phyloP scores from a whole-genome alignment of 2,329 filamentous ascomycete genomes.

The Phyllosticta citrichinensis region DNA sequence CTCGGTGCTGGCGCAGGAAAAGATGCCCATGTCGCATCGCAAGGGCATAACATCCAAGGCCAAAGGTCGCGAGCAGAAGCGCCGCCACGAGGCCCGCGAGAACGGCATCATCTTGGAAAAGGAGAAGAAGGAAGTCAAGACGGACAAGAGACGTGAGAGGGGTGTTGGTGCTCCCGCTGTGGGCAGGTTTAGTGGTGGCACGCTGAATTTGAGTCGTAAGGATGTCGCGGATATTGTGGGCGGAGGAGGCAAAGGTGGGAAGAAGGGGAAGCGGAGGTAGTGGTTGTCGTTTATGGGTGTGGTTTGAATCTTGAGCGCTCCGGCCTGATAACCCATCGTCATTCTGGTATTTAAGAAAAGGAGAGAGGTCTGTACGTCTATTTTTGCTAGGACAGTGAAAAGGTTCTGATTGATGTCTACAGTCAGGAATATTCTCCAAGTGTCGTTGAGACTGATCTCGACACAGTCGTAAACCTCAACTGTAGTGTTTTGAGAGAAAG shows the following conservation, averaged over 20 bases:
- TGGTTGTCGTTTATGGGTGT: neutral
- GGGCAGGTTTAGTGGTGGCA: conserved; percentile 70
- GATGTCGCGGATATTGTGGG: conserved; percentile 58
- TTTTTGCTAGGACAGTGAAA: too few relatives aligned
- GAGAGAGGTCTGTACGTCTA: too few relatives aligned
- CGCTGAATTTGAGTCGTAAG: conserved; percentile 64
- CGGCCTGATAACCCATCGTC: neutral
- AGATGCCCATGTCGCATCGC: conserved; percentile 80
- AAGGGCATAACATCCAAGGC: conserved; percentile 72
- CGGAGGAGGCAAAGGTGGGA: neutral
- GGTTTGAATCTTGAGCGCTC: neutral
- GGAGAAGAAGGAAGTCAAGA: conserved; percentile 34
- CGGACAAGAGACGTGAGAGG: conserved; percentile 40
- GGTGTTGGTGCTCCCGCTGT: conserved; percentile 67
- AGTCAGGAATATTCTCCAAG: too few relatives aligned
- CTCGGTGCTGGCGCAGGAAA: conserved; percentile 66
- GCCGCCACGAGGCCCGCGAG: conserved; percentile 72
- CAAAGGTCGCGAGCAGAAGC: conserved; percentile 53
- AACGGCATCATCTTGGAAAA: conserved; percentile 83
- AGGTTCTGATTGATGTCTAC: too few relatives aligned
- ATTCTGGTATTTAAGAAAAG: neutral
- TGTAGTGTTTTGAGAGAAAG: too few relatives aligned
- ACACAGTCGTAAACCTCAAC: too few relatives aligned
- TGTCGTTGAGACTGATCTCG: too few relatives aligned
- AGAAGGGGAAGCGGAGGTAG: neutral